Conservation (phyloP, 805 yeast genomes). For the Ogataea siamensis region DNA sequence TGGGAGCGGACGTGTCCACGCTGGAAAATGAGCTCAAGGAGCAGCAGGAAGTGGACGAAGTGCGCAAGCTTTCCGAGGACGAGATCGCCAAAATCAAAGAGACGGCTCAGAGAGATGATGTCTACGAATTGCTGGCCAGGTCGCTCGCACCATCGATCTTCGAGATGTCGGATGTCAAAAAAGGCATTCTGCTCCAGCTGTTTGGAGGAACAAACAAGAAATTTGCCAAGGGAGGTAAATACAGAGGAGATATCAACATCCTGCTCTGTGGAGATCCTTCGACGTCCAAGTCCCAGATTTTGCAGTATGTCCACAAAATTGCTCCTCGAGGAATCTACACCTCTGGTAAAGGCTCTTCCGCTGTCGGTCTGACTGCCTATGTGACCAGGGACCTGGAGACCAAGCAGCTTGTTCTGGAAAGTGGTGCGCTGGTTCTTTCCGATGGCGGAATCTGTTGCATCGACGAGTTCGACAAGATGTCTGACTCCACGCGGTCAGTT, state of each 20-base stretch:
- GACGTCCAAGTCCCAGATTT: constrained; percentile 90
- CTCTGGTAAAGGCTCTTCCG: constrained; percentile 98
- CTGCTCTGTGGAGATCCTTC: constrained; percentile 97
- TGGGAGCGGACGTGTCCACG: constrained; percentile 79
- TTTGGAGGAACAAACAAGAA: constrained; percentile 95
- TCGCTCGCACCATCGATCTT: constrained; percentile 96
- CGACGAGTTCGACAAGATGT: constrained; percentile 98
- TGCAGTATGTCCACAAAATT: constrained; percentile 93
- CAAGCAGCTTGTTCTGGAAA: constrained; percentile 86
- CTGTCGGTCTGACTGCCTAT: constrained; percentile 98
- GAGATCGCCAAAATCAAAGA: constrained; percentile 66
- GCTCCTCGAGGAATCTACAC: constrained; percentile 98
- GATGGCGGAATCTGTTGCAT: constrained; percentile 99
- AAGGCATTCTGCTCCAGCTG: constrained; percentile 87
- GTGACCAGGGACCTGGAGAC: constrained; percentile 93
- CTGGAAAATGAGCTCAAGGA: constrained; percentile 56
- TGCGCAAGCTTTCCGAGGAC: constrained; percentile 62
- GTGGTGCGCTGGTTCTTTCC: constrained; percentile 93
- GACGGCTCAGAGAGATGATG: constrained; percentile 65
- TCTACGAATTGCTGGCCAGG: constrained; percentile 82
- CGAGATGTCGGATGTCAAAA: constrained; percentile 95
- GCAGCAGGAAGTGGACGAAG: constrained; percentile 73
- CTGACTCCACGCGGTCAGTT: constrained; percentile 89
- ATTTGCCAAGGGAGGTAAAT: constrained; percentile 86
- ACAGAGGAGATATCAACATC: constrained; percentile 93